Evolutionary conservation across 495 filamentous ascomycete species (phyloP).

Genomic region (Penicillium coprophilum): DNA sequence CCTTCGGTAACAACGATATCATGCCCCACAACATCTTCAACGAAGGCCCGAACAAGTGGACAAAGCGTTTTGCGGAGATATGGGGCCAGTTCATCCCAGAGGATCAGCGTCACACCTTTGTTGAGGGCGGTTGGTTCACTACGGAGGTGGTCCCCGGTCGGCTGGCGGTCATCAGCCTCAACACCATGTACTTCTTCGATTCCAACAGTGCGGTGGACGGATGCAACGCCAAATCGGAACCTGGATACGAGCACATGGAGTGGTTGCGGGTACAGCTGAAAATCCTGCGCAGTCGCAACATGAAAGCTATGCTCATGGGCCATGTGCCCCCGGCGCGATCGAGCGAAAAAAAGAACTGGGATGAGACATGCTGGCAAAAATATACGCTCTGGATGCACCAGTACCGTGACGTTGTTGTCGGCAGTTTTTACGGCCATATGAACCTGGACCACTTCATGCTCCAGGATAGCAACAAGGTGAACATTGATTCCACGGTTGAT

Average conservation of each 20-base stretch:
- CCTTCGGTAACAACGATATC: slow-evolving; percentile 95
- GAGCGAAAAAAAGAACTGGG: slow-evolving; percentile 80
- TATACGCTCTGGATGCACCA: slow-evolving; percentile 87
- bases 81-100: slow-evolving; percentile 91
- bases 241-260: slow-evolving; percentile 92
- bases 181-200: slow-evolving; percentile 94
- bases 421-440: slow-evolving; percentile 88
- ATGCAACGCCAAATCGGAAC: slow-evolving; percentile 71
- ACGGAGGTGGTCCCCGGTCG: slow-evolving; percentile 85
- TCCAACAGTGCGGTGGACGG: slow-evolving; percentile 91
- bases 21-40: slow-evolving; percentile 94
- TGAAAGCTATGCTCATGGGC: slow-evolving; percentile 94
- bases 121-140: slow-evolving; percentile 90
- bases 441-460: slow-evolving; percentile 98
- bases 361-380: slow-evolving; percentile 96
- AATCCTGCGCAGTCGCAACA: slow-evolving; percentile 73
- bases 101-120: slow-evolving; percentile 86
- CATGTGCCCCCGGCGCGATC: slow-evolving; percentile 92
- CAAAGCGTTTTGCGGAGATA: slow-evolving; percentile 65
- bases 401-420: slow-evolving; percentile 86
- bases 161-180: slow-evolving; percentile 90
- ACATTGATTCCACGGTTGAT: slow-evolving; percentile 37
- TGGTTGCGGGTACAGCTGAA: slow-evolving; percentile 93
- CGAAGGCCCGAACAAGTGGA: slow-evolving; percentile 81
- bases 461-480: slow-evolving; percentile 78